phyloP scores from a whole-genome alignment of 805 yeast species.

The Maudiozyma bulderi region DNA sequence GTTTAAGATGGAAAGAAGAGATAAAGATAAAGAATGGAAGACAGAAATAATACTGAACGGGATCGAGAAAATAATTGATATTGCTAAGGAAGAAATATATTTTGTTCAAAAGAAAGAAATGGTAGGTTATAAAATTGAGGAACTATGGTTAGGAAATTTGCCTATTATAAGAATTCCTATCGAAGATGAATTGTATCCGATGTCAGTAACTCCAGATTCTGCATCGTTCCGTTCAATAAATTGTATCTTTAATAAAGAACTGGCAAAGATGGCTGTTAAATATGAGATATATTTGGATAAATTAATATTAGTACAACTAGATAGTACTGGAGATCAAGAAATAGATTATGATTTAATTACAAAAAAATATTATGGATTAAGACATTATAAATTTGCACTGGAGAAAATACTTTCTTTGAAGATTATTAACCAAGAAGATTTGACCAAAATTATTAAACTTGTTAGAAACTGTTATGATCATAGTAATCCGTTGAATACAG shows the following conservation, averaged over 20 bases:
- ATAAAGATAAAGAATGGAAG: constrained; percentile 12
- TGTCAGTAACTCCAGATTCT: constrained; percentile 21
- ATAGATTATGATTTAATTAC: constrained; percentile 14
- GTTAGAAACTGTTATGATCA: constrained; percentile 15
- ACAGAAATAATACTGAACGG: constrained; percentile 11
- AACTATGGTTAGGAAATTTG: constrained; percentile 16
- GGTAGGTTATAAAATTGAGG: constrained; percentile 12
- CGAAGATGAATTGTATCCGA: constrained; percentile 23
- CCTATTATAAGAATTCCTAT: constrained; percentile 12
- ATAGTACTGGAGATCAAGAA: neutral
- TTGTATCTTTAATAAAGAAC: constrained; percentile 13
- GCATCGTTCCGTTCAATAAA: constrained; percentile 24
- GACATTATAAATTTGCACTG: constrained; percentile 27
- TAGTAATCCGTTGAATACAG: constrained; percentile 1
- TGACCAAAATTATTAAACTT: constrained; percentile 17
- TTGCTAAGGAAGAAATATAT: constrained; percentile 16
- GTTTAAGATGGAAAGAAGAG: constrained; percentile 11
- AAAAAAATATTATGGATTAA: constrained; percentile 14
- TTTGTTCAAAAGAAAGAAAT: constrained; percentile 14
- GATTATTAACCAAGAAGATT: constrained; percentile 17
- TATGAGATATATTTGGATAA: constrained; percentile 26
- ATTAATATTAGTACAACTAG: constrained; percentile 14
- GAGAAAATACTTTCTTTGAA: constrained; percentile 26
- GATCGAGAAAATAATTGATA: constrained; percentile 25
- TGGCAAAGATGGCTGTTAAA: constrained; percentile 14